phyloP scores from a whole-genome alignment of 768 basidiomycete species.

The Agrocybe pediades region DNA sequence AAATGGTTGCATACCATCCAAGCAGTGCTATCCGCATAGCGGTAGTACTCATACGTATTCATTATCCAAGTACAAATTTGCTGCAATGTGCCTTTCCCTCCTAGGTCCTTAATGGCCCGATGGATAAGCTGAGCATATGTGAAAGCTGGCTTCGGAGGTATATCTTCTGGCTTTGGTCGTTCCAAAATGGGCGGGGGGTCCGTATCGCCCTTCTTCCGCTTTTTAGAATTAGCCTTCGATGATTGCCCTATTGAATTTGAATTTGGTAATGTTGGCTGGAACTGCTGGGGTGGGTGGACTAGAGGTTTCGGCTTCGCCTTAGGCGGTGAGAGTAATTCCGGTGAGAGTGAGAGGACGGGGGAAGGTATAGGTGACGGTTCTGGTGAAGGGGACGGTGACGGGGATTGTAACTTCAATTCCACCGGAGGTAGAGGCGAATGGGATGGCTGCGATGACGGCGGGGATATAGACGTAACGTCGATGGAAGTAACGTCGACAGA shows the following conservation, averaged over 20 bases:
- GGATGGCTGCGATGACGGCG: constrained; percentile 79
- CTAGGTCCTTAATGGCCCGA: constrained; percentile 80
- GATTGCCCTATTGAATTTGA: constrained; percentile 59
- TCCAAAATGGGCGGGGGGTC: constrained; percentile 36
- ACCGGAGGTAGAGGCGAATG: constrained; percentile 67
- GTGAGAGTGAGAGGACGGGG: too few species aligned
- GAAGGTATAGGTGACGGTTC: too few species aligned
- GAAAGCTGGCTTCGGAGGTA: constrained; percentile 85
- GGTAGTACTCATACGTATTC: constrained; percentile 88
- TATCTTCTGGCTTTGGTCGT: constrained; percentile 66
- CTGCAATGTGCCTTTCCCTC: constrained; percentile 86
- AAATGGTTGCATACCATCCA: constrained; percentile 76
- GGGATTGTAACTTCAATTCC: constrained; percentile 47
- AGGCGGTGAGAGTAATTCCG: constrained; percentile 34
- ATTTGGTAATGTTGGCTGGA: constrained; percentile 60
- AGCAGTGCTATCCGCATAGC: constrained; percentile 74
- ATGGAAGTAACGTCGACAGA: constrained; percentile 81
- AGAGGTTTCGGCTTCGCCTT: constrained; percentile 34
- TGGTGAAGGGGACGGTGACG: constrained; percentile 44
- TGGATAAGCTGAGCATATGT: constrained; percentile 94
- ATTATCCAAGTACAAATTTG: constrained; percentile 94
- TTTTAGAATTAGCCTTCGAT: constrained; percentile 57
- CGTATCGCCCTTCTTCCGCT: constrained; percentile 68
- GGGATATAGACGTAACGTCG: constrained; percentile 80
- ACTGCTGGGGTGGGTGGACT: constrained; percentile 35